phyloP scores from a whole-genome alignment of 306 rosid genomes.

The Acacia melanoxylon region DNA sequence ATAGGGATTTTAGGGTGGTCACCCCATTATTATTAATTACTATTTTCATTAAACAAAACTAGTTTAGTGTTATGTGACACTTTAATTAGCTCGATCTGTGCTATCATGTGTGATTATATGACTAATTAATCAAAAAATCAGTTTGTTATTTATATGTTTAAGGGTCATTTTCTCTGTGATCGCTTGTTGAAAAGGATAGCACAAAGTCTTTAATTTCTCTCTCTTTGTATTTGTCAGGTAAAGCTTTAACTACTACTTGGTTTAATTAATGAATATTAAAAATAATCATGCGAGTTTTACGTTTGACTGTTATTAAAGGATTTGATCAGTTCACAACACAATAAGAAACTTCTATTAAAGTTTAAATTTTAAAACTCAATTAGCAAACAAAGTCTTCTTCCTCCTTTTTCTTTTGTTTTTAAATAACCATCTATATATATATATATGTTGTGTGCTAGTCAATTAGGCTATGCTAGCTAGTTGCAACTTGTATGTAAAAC shows the following conservation, averaged over 20 bases:
- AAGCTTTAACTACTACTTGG: slow-evolving; percentile 10
- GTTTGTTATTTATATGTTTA: slow-evolving; percentile 9
- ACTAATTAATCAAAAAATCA: slow-evolving; percentile 19
- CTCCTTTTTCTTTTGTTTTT: not conserved
- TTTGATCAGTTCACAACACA: not conserved
- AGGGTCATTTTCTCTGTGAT: slow-evolving; percentile 36
- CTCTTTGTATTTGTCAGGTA: slow-evolving; percentile 34
- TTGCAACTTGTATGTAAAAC: not conserved
- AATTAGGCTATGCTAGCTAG: not conserved
- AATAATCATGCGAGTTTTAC: not conserved
- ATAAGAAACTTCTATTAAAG: not conserved
- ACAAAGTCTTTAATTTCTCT: slow-evolving; percentile 30
- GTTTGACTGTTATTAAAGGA: not conserved
- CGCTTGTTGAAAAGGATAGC: slow-evolving; percentile 36
- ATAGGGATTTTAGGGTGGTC: slow-evolving; percentile 14
- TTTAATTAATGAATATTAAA: not conserved
- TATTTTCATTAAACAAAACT: not conserved
- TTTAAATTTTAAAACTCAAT: not conserved
- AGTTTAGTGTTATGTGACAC: not conserved
- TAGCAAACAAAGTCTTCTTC: not conserved
- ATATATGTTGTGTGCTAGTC: not conserved
- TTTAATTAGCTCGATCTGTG: not conserved
- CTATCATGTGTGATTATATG: not conserved
- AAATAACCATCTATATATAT: not conserved
- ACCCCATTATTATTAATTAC: not conserved